These are phyloP conservation scores for Suhomyces maxii DNA, from an alignment of 1,139 yeast genomes.

Conservation along the genomic window DNA sequence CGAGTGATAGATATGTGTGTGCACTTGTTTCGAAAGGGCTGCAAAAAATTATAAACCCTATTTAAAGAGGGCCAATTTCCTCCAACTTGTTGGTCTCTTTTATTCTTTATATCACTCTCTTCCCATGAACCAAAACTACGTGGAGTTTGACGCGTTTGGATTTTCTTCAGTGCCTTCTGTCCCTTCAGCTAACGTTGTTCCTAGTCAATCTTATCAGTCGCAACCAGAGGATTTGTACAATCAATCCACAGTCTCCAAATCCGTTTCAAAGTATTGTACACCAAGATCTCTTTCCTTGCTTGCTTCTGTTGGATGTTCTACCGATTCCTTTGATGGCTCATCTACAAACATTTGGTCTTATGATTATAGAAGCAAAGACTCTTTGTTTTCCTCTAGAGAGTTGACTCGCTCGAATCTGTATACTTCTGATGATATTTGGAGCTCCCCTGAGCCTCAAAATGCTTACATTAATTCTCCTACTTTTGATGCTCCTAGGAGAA, in stretches of 20 bases:
- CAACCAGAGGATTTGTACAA: too few species aligned
- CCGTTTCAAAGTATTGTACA: slow-evolving; percentile 15
- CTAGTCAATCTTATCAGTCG: too few species aligned
- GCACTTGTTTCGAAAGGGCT: background rate
- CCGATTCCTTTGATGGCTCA: background rate
- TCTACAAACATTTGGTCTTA: background rate
- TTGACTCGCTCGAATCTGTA: background rate
- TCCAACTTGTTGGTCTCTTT: too few species aligned
- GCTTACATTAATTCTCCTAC: background rate
- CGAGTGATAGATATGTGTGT: background rate
- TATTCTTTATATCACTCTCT: too few species aligned
- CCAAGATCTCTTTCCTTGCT: slow-evolving; percentile 23
- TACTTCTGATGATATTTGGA: background rate
- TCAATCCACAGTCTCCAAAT: too few species aligned
- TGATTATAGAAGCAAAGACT: background rate
- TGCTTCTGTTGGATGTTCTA: slow-evolving; percentile 17
- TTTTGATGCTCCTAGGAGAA: background rate
- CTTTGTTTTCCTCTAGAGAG: background rate
- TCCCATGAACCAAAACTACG: background rate
- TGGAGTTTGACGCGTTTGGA: background rate
- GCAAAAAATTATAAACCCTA: background rate
- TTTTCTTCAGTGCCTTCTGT: too few species aligned
- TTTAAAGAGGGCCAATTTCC: background rate
- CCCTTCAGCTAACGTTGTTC: too few species aligned
- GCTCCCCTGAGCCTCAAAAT: background rate